Evolutionary conservation across 1,139 yeast species (phyloP).

Genomic region (Suhomyces coccinellae): DNA sequence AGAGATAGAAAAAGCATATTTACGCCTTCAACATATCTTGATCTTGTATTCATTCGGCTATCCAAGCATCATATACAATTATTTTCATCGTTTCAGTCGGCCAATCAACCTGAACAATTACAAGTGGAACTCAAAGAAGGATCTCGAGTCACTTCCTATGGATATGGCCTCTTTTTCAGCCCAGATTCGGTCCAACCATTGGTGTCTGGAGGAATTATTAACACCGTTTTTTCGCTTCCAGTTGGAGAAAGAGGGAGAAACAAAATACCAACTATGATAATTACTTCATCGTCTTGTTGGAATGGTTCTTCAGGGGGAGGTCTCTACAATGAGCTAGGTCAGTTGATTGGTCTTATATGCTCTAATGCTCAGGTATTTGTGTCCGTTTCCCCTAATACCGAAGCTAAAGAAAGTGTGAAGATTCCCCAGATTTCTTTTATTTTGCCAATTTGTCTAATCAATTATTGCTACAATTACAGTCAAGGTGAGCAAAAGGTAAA

Average conservation of each 20-base stretch:
- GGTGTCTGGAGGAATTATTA: slow-evolving; percentile 45
- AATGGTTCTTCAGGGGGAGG: slow-evolving; percentile 81
- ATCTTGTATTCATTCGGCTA: slow-evolving; percentile 34
- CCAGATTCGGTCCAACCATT: slow-evolving; percentile 35
- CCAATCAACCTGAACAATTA: background rate
- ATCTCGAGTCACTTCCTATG: slow-evolving; percentile 47
- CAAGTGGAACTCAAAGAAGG: slow-evolving; percentile 20
- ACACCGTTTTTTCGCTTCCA: slow-evolving; percentile 24
- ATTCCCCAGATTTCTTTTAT: slow-evolving; percentile 17
- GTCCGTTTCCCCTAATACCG: slow-evolving; percentile 14
- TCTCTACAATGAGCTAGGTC: slow-evolving; percentile 30
- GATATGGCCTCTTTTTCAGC: slow-evolving; percentile 56
- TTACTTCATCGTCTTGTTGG: slow-evolving; percentile 68
- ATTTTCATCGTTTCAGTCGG: background rate
- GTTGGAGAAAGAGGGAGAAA: slow-evolving; percentile 2
- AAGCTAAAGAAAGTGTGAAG: slow-evolving; percentile 13
- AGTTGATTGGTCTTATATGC: slow-evolving; percentile 58
- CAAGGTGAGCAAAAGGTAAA: background rate
- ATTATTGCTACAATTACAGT: slow-evolving; percentile 13
- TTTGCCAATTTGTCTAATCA: slow-evolving; percentile 16
- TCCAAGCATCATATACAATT: background rate
- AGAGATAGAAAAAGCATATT: slow-evolving; percentile 12
- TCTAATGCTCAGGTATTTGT: slow-evolving; percentile 53
- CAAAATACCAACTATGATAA: slow-evolving; percentile 33
- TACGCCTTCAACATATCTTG: slow-evolving; percentile 32